These are phyloP conservation scores for Parastagonospora avenae DNA, from an alignment of 2,329 filamentous ascomycete genomes.

Conservation along the genomic window DNA sequence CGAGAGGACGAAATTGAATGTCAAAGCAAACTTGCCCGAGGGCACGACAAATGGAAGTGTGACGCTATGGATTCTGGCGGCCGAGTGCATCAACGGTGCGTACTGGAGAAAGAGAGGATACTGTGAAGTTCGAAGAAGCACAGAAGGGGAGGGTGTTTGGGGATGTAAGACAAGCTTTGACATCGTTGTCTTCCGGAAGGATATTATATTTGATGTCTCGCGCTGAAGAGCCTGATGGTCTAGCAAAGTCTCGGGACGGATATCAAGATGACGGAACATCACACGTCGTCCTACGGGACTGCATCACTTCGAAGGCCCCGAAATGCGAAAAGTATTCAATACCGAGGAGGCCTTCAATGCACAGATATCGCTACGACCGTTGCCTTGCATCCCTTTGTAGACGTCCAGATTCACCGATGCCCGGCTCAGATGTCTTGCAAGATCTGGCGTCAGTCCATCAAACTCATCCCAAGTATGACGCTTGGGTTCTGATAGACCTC, in stretches of 20 bases:
- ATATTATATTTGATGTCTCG: constrained; percentile 3
- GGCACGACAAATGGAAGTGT: constrained; percentile 6
- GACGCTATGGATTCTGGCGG: constrained; percentile 28
- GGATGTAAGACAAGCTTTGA: constrained; percentile 27
- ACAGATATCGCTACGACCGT: too few relatives aligned
- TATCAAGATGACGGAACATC: background rate
- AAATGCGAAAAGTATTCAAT: too few relatives aligned
- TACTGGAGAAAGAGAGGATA: constrained; percentile 37
- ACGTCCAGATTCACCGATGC: too few relatives aligned
- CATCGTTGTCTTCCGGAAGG: constrained; percentile 25
- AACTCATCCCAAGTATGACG: background rate
- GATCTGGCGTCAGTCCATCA: too few relatives aligned
- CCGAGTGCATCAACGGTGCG: constrained; percentile 28
- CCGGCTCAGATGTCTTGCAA: too few relatives aligned
- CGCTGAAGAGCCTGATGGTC: too few relatives aligned
- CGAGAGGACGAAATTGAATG: background rate
- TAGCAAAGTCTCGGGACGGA: background rate
- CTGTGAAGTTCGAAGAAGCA: constrained; percentile 17
- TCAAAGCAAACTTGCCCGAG: background rate
- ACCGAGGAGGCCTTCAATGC: too few relatives aligned
- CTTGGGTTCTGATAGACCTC: background rate
- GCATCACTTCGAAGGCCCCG: too few relatives aligned
- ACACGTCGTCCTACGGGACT: background rate
- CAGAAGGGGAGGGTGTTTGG: constrained; percentile 19
- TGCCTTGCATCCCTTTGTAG: too few relatives aligned